Base-by-base conservation (phyloP, 2,329 filamentous ascomycete genomes). In the Drechslerella stenobrocha region DNA sequence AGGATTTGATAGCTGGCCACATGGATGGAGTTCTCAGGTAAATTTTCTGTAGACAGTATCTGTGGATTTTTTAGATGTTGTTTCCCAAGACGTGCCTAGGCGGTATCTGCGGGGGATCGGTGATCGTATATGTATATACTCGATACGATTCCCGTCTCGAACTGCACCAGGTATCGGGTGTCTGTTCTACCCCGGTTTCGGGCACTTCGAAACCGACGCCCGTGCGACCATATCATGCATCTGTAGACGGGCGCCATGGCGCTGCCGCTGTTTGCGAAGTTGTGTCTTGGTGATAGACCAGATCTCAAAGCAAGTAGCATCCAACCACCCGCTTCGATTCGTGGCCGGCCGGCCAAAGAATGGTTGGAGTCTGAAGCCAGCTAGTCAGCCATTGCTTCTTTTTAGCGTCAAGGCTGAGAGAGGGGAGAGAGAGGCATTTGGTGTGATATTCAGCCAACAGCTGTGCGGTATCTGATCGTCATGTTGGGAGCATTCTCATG, bases 401-500 rank as follows among this genome's bases (percentile, higher is more conserved):
- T 30, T n/a, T n/a, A n/a, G n/a, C n/a, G n/a, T n/a, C n/a, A n/a
- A n/a, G n/a, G n/a, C n/a, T n/a, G n/a, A n/a, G n/a, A n/a, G n/a
- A n/a, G n/a, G n/a, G n/a, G n/a, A n/a, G n/a, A n/a, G n/a, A n/a
- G n/a, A n/a, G n/a, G n/a, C n/a, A n/a, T 30, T 30, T 30, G 28
- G 28, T 5, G 11, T 30, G 28, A 30, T 30, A 30, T 30, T n/a
- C 5, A 30, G 28, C 28, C 28, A 30, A 30, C 26, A 63, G 58
- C 20, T 23, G 20, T 47, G 22, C 61, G 11, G 28, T n/a, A n/a
- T n/a, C 28, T 5, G 28, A 30, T 5, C 11, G 5, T 11, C 28
- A 30, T 30, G 28, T 30, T 30, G 28, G 28, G 70, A 79, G 77
- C 77, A 75, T 79, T 79, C 78, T 60, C 35, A 70, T 11, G 28